Base-by-base conservation (phyloP, 2,329 filamentous ascomycete species). In the Rutstroemia sp. region DNA sequence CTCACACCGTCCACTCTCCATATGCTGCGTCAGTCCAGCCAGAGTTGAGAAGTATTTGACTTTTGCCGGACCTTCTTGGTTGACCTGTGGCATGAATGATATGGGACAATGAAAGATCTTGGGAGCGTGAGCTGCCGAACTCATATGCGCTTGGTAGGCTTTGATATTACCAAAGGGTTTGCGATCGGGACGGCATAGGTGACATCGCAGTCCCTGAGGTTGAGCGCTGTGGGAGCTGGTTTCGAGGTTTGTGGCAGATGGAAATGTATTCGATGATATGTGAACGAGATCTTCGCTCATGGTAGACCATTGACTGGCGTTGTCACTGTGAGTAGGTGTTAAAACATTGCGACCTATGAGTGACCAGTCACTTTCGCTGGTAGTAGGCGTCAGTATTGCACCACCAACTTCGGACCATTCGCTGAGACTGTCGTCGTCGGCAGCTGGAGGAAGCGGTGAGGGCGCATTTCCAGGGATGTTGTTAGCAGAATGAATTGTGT, bases 21-120 rank as follows among this genome's bases (percentile, higher is more conserved):
- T 47, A 57, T 60, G 58, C 54, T 58, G 56, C 38, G 48, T 56
- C 48, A 60, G 52, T 39, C 53, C 58, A 54, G 51, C 51, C 44
- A 57, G 17, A 39, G 58, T 57, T 47, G 47, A 45, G 44, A 60
- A 60, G 40, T 38, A 30, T 40, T 17, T 55, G 16, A 27, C 39
- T 49, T 49, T 49, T 38, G 19, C 27, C 19, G 21, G 19, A 4
- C 54, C 38, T 21, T 48, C 19, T 49, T 30, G 27, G 19, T 54
- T 52, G 47, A 49, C 27, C 44, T 57, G 46, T 36, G 38, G 50
- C 14, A 57, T 47, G 16, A 58, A 51, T 40, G 53, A 52, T 5
- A 56, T 44, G n/a, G 56, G 58, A 45, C 56, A 58, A 45, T 58
- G 54, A 23, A 58, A 57, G 8, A 57, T 50, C 42, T 57, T 56